phyloP scores from a whole-genome alignment of 495 filamentous ascomycete genomes.

The Hyphodiscus hymeniophilus region DNA sequence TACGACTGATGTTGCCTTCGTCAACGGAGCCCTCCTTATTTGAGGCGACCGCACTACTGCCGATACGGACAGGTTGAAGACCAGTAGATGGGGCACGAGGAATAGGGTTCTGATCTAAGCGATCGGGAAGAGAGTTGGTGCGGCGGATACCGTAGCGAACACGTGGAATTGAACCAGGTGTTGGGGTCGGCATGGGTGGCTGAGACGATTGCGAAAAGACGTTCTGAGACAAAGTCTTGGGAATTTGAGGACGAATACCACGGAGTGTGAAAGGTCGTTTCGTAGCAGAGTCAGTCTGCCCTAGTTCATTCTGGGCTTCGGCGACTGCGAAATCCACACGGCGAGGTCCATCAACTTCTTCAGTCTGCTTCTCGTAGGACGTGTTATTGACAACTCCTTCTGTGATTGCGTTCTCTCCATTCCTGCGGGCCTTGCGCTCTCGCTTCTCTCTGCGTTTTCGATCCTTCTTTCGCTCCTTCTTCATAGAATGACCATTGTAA shows the following conservation, averaged over 20 bases:
- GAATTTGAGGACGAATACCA: slow-evolving; percentile 42
- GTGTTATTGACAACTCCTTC: slow-evolving; percentile 8
- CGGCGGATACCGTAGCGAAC: slow-evolving; percentile 58
- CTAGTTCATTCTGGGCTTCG: slow-evolving; percentile 13
- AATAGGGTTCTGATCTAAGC: slow-evolving; percentile 40
- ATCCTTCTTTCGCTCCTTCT: slow-evolving; percentile 26
- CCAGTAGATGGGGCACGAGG: background rate
- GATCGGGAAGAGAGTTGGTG: slow-evolving; percentile 71
- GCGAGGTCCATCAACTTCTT: slow-evolving; percentile 19
- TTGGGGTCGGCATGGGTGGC: background rate
- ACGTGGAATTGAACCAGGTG: slow-evolving; percentile 40
- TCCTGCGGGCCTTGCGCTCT: slow-evolving; percentile 28
- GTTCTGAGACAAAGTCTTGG: slow-evolving; percentile 54
- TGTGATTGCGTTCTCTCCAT: slow-evolving; percentile 12
- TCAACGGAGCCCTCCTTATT: slow-evolving; percentile 7
- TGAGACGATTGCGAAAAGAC: slow-evolving; percentile 39
- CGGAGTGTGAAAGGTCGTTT: slow-evolving; percentile 38
- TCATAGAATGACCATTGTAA: slow-evolving; percentile 5
- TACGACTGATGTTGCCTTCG: slow-evolving; percentile 56
- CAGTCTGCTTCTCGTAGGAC: slow-evolving; percentile 12
- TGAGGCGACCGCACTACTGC: slow-evolving; percentile 28
- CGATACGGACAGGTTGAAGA: slow-evolving; percentile 27
- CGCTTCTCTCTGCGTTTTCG: slow-evolving; percentile 29
- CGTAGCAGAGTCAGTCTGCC: slow-evolving; percentile 19
- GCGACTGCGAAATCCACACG: slow-evolving; percentile 29